These are phyloP conservation scores for Boletus sp. DNA, from an alignment of 1,284 basidiomycete species.

Conservation along the genomic window DNA sequence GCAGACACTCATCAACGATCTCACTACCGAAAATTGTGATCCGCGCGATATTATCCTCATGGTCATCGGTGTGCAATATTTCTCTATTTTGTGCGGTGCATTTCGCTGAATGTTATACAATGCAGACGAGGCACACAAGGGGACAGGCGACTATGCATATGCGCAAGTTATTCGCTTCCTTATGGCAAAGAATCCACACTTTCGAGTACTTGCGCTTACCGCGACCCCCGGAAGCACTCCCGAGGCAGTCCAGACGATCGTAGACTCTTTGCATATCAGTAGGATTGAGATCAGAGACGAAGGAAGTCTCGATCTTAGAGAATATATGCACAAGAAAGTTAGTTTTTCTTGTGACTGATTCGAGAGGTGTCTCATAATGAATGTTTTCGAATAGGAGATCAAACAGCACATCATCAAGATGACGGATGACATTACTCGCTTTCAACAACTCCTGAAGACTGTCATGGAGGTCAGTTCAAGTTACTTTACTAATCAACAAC, in stretches of 20 bases:
- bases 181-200: conserved; percentile 93
- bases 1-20: conserved; percentile 92
- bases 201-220: conserved; percentile 90
- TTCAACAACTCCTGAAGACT: conserved; percentile 58
- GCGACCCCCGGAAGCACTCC: conserved; percentile 92
- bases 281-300: conserved; percentile 95
- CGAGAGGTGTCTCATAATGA: not conserved
- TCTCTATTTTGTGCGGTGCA: not conserved
- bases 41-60: conserved; percentile 77
- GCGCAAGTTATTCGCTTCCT: conserved; percentile 86
- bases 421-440: conserved; percentile 54
- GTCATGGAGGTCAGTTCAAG: conserved; percentile 70
- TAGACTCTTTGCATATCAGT: conserved; percentile 95
- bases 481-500: not conserved
- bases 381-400: conserved; percentile 45
- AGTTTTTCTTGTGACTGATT: conserved; percentile 3
- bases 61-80: conserved; percentile 64
- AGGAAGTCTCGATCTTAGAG: conserved; percentile 82
- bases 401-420: conserved; percentile 73
- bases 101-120: conserved; percentile 1
- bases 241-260: conserved; percentile 87
- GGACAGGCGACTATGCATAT: conserved; percentile 92
- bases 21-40: conserved; percentile 74
- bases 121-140: conserved; percentile 94
- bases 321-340: conserved; percentile 90